Evolutionary conservation across 208 protist species (phyloP).

Genomic region (Naegleria gruberi): DNA sequence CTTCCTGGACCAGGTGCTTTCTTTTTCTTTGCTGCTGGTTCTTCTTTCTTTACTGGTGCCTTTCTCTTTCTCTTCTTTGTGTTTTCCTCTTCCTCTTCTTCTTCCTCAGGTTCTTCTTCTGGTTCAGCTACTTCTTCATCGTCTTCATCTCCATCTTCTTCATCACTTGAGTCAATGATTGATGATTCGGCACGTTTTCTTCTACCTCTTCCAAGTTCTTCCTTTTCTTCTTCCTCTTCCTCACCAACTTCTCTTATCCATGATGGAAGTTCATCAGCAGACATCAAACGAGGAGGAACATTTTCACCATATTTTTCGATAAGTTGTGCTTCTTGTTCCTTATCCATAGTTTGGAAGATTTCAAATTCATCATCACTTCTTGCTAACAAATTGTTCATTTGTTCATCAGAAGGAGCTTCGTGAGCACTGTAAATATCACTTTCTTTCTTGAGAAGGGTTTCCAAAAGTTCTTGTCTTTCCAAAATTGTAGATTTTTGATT

Average conservation of each 20-base stretch:
- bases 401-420: constrained; percentile 18
- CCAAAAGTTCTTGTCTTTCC: constrained; percentile 6
- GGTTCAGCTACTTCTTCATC: not conserved
- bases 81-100: constrained; percentile 1
- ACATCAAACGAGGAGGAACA: not conserved
- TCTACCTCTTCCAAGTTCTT: not conserved
- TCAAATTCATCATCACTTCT: constrained; percentile 48
- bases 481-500: constrained; percentile 26
- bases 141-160: not conserved
- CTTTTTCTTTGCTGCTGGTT: not conserved
- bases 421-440: not conserved
- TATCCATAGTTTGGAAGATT: constrained; percentile 50
- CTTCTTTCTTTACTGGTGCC: too few relatives aligned
- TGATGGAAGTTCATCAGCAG: not conserved
- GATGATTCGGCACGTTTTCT: not conserved
- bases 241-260: not conserved
- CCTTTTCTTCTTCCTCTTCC: not conserved
- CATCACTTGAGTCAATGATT: too few relatives aligned
- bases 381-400: constrained; percentile 50
- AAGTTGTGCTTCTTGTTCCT: not conserved
- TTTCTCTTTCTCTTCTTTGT: not conserved
- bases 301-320: not conserved
- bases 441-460: not conserved
- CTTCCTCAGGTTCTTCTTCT: not conserved
- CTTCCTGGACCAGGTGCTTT: not conserved